Evolutionary conservation across 2,329 filamentous ascomycete species (phyloP), one percentile per base, ranked within the genome.

Genomic region (Aspergillus sojae): DNA sequence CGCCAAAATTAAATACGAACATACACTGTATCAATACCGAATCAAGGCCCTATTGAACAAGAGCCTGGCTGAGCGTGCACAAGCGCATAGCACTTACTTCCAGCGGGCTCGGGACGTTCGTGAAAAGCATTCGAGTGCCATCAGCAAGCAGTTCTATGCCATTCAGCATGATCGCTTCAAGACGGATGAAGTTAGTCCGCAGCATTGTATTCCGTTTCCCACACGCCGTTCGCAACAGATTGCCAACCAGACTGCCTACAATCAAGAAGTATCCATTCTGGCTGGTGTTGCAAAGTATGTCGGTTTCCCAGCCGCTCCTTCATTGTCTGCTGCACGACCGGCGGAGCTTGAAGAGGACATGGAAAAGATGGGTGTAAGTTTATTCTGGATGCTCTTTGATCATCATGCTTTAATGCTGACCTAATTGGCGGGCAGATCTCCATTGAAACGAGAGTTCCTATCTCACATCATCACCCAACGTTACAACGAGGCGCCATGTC

Each of bases 221-320:
- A 87, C 89, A 57, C 89, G 90, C 67, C 88, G 89, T 65, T 86
- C 89, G 32, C 90, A 94, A 71, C 92, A 94, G 72, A 86, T 96
- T 64, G 85, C 88, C 65, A 91, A 97, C 66, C 94, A 96, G 70
- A 86, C 93, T 57, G 91, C 94, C 54, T 98, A 98, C 81, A 98
- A 97, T 76, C 91, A 91, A 68, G 95, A 99, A 76, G 94, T 99
- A 5, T 96, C 94, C 0, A 88, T 97, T 32, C 82, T 99, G 62
- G 90, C 94, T 6, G 94, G 94, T 43, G 85, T 98, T 58, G 94
- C 94, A 41, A 98, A 97, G 79, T 94, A 97, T 76, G 89, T 96
- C 72, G 95, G 95, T 28, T 99, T 99, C 79, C 95, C 95, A 41
- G 94, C 94, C 36, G 95, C 94, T n/a, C 95, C 95, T 23, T 85